Percentiles rank a stretch among this genome's conserved stretches.
Conservation (phyloP, 208 protist genomes). For the Leishmania martiniquensis region DNA sequence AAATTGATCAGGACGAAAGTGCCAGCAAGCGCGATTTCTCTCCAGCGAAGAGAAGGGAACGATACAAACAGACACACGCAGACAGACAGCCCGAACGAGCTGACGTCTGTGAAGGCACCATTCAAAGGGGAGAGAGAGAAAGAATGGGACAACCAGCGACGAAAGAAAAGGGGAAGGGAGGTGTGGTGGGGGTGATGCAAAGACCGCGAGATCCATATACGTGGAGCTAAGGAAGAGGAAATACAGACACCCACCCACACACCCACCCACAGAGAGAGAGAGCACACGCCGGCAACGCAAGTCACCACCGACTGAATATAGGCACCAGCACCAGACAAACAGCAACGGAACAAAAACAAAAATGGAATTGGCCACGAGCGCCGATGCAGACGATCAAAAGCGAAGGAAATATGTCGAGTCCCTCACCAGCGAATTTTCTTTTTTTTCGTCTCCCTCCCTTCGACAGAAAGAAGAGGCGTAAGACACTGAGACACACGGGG, state of each 20-base stretch:
- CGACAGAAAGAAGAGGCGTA: not conserved
- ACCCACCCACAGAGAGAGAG: not conserved
- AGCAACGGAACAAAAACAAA: not conserved
- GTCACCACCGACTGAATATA: not conserved
- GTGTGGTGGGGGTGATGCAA: not conserved
- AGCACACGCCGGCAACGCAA: not conserved
- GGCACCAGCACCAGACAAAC: not conserved
- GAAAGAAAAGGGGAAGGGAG: constrained; percentile 1
- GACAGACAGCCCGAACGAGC: no score
- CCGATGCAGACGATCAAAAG: not conserved
- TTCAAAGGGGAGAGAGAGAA: not conserved
- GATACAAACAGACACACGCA: not conserved
- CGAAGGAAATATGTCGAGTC: no score
- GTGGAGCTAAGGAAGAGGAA: not conserved
- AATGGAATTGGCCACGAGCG: not conserved
- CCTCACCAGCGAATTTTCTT: not conserved
- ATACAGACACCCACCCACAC: not conserved
- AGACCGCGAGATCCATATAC: no score
- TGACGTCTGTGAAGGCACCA: not conserved
- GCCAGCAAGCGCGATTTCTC: no score
- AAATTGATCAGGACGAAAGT: no score
- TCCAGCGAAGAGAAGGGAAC: not conserved
- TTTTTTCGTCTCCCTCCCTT: not conserved
- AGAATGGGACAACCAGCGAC: constrained; percentile 14
- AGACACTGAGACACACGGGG: not conserved